phyloP scores from a whole-genome alignment of 805 yeast genomes.

The Teunomyces barrocoloradensis region DNA sequence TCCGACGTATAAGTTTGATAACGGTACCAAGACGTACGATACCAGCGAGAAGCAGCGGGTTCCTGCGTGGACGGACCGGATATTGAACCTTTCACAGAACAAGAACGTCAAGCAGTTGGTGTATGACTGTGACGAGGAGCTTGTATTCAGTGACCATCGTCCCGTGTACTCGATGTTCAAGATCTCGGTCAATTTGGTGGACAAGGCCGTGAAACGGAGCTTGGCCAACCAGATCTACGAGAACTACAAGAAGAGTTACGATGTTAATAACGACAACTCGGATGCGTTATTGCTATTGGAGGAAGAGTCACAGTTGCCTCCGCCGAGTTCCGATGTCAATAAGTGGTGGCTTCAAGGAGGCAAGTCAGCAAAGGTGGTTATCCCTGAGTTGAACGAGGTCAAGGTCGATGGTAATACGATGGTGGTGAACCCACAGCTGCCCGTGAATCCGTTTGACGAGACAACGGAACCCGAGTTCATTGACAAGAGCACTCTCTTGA shows the following conservation, averaged over 20 bases:
- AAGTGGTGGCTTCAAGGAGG: slow-evolving; percentile 96
- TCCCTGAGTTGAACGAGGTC: slow-evolving; percentile 42
- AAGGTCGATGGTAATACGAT: slow-evolving; percentile 13
- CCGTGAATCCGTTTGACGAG: slow-evolving; percentile 69
- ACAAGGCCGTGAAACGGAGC: slow-evolving; percentile 55
- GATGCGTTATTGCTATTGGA: slow-evolving; percentile 25
- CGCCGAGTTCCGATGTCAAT: slow-evolving; percentile 77
- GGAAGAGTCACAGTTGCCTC: slow-evolving; percentile 54
- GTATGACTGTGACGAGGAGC: slow-evolving; percentile 57
- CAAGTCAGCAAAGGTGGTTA: slow-evolving; percentile 62
- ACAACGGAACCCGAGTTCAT: slow-evolving; percentile 56
- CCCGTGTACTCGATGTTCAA: slow-evolving; percentile 78
- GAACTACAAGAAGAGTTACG: slow-evolving; percentile 47
- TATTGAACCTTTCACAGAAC: slow-evolving; percentile 59
- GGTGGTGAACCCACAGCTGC: slow-evolving; percentile 65
- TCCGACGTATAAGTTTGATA: slow-evolving; percentile 93
- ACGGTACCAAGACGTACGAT: slow-evolving; percentile 77
- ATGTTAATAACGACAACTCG: slow-evolving; percentile 33
- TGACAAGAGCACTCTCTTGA: slow-evolving; percentile 14
- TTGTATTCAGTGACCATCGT: slow-evolving; percentile 81
- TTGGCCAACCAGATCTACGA: slow-evolving; percentile 60
- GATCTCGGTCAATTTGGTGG: slow-evolving; percentile 62
- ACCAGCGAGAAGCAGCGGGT: slow-evolving; percentile 88
- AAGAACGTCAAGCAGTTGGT: slow-evolving; percentile 53
- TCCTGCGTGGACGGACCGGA: slow-evolving; percentile 96